Conservation (phyloP, 2,329 filamentous ascomycete species). For the Venturiaceae sp. region DNA sequence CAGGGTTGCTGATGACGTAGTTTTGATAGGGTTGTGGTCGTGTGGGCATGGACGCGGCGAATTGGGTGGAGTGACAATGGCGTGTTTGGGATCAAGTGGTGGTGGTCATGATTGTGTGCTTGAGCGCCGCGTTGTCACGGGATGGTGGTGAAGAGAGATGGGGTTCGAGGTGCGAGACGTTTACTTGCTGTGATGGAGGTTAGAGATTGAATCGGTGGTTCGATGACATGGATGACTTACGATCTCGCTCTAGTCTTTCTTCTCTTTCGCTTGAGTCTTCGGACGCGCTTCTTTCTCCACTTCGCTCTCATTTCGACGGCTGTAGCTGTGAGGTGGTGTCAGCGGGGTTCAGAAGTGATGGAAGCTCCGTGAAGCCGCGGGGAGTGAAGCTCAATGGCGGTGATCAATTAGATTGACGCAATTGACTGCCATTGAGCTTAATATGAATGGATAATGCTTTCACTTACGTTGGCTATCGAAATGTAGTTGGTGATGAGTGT, state of each 20-base stretch:
- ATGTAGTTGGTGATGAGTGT: neutral
- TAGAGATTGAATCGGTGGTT: slow-evolving; percentile 5
- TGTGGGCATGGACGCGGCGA: neutral
- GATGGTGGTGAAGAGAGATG: neutral
- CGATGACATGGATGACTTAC: slow-evolving; percentile 47
- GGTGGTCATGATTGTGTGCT: neutral
- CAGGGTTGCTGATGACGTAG: neutral
- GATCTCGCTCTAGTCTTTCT: slow-evolving; percentile 98
- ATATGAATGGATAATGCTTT: neutral
- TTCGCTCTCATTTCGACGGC: slow-evolving; percentile 71
- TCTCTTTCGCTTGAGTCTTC: slow-evolving; percentile 99
- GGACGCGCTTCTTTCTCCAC: slow-evolving; percentile 99
- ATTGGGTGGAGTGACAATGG: slow-evolving; percentile 1
- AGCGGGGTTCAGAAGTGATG: neutral
- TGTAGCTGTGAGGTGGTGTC: slow-evolving; percentile 1
- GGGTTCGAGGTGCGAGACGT: slow-evolving; percentile 29
- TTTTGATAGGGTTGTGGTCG: neutral
- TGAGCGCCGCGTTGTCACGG: neutral
- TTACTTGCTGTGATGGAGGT: slow-evolving; percentile 32
- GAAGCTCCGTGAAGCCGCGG: neutral
- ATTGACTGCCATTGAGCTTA: neutral
- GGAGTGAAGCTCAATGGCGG: neutral
- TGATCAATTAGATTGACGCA: neutral
- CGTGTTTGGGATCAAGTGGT: neutral
- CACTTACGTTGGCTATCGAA: neutral